Evolutionary conservation across 768 basidiomycete genomes (phyloP), one percentile per base, ranked within the genome.

Genomic region (Cyclocybe aegerita): DNA sequence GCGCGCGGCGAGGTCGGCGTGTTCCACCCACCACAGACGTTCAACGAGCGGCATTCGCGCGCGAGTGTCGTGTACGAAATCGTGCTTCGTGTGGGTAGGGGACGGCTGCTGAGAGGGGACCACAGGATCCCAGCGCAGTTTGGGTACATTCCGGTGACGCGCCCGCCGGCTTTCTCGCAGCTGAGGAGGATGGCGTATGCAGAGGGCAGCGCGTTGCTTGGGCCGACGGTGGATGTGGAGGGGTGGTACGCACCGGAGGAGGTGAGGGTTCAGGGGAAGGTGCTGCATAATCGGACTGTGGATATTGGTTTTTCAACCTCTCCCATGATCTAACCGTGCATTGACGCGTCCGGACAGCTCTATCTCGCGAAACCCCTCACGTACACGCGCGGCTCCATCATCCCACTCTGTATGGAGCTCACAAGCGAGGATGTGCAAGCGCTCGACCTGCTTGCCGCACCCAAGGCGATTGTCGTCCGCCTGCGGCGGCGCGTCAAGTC

Each of bases 331-430:
- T 14, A 1, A 23, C 23, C 39, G 35, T 16, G 12, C 32, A 15
- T 32, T 39, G 31, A 48, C 15, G 35, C 15, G 33, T 8, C 31
- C 46, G 9, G 47, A 1, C 35, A 76, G 71, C 56, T 76, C n/a
- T 72, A 60, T 32, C 57, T 75, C 31, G 67, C 72, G 8, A 73
- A 67, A 49, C 73, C 74, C 34, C 73, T 75, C 39, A 53, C 61
- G 43, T 76, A 74, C 60, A 69, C 72, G 11, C 60, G 73, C 55
- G 70, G 73, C 17, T 64, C 71, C 1, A 55, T 63, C 9, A 70
- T 77, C 16, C 73, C 73, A 10, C 64, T 66, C 43, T 60, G 56
- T 32, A 43, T 74, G n/a, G 46, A 52, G 8, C 58, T 76, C 12
- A 56, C 60, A 39, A 60, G 68, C 38, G 23, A 48, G 8, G 70